A percentile compares a stretch with the other conserved stretches of the same genome.
Evolutionary conservation across 2,329 filamentous ascomycete species (phyloP).

Genomic region (Nothomitra cinnamomea): DNA sequence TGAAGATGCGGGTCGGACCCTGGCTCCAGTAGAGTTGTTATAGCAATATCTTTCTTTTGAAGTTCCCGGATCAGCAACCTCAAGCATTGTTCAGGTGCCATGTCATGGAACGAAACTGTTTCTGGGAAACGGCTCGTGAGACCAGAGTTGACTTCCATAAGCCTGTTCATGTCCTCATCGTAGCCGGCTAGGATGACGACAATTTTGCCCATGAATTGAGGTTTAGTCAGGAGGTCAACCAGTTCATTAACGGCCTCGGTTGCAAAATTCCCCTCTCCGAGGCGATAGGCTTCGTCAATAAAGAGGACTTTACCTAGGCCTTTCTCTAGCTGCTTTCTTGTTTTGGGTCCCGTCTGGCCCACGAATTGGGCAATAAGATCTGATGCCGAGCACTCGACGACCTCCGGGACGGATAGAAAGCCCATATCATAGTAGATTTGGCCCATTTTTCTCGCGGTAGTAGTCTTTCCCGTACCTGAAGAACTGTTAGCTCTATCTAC

Average conservation of each 20-base stretch:
- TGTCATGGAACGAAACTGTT: slow-evolving; percentile 35
- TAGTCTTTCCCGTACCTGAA: slow-evolving; percentile 52
- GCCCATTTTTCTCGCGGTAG: slow-evolving; percentile 56
- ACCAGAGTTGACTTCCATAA: slow-evolving; percentile 44
- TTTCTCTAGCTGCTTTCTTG: slow-evolving; percentile 39
- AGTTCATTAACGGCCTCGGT: slow-evolving; percentile 36
- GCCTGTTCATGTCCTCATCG: slow-evolving; percentile 43
- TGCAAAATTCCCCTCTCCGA: slow-evolving; percentile 39
- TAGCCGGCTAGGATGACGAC: slow-evolving; percentile 56
- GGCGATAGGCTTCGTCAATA: slow-evolving; percentile 55
- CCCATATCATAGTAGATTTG: slow-evolving; percentile 62
- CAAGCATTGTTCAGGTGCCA: slow-evolving; percentile 29
- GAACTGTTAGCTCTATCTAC: too few species aligned
- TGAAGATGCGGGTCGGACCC: slow-evolving; percentile 18
- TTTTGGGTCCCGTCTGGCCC: slow-evolving; percentile 53
- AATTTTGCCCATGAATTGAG: slow-evolving; percentile 39
- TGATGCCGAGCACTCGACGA: slow-evolving; percentile 48
- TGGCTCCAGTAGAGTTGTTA: too few species aligned
- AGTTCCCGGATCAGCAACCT: slow-evolving; percentile 25
- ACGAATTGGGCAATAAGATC: slow-evolving; percentile 53
- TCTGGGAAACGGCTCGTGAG: slow-evolving; percentile 49
- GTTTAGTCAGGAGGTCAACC: slow-evolving; percentile 35
- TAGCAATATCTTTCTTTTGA: slow-evolving; percentile 17
- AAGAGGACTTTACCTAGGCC: slow-evolving; percentile 51
- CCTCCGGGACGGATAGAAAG: slow-evolving; percentile 40